Evolutionary conservation across 139 green algal species (phyloP), one percentile per base, ranked within the genome.

Genomic region (Medakamo hakoo): DNA sequence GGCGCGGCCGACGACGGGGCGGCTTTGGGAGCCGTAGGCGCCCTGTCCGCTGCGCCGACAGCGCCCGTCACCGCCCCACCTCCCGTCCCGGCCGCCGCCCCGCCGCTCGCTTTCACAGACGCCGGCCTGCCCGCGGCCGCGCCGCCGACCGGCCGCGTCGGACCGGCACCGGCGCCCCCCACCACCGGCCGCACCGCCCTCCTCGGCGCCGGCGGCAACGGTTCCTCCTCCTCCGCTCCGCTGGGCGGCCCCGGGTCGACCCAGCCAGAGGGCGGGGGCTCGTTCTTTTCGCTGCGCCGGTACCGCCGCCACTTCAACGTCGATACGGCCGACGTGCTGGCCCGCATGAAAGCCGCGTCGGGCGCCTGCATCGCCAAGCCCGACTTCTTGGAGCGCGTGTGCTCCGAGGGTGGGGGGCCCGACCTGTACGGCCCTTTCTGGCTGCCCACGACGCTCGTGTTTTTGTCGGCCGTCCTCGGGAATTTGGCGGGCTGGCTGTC

Each of bases 391-490:
- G 77, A 85, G 22, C 71, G 70, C 48, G 82, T 78, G 23, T 70
- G 65, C 66, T 69, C 76, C 62, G 79, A 77, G 40, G 40, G 40
- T 9, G 40, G 16, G 9, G 40, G 9, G 62, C 84, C 83, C 4
- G 86, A 94, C 69, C 69, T 92, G 78, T 93, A 94, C 63, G 86
- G 86, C 4, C 86, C 86, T 26, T 94, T 94, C 71, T 94, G 86
- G 86, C 71, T 90, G 1, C 80, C 83, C 26, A 88, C 81, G 60
- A 94, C 86, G 20, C 78, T 94, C 32, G 74, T 94, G n/a, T 90
- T 92, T 65, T 68, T 92, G 22, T 84, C 73, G 26, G 82, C 84
- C 4, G 84, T 84, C 23, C 76, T 78, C 9, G 83, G 83, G 57
- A 92, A 92, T 74, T 79, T 78, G 18, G 76, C 75, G 24, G 65